Evolutionary conservation across 805 yeast species (phyloP).

Genomic region (Hanseniaspora taiwanica): DNA sequence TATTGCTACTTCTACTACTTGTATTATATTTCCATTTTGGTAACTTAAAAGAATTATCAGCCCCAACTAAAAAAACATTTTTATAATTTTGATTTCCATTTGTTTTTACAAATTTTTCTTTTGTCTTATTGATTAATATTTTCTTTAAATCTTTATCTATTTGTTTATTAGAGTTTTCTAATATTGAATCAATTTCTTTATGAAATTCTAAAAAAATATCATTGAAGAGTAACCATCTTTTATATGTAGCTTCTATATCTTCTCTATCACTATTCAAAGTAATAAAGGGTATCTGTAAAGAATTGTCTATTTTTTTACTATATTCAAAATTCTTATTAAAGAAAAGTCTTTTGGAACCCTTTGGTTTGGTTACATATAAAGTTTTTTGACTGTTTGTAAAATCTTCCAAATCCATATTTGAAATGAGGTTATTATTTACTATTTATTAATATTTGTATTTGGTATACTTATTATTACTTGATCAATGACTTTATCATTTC

Average conservation of each 20-base stretch:
- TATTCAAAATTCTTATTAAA: constrained; percentile 8
- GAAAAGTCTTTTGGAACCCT: neutral
- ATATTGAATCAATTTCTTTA: constrained; percentile 17
- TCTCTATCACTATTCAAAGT: constrained; percentile 32
- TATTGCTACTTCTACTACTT: neutral
- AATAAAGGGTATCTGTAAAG: constrained; percentile 27
- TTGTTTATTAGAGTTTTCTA: constrained; percentile 24
- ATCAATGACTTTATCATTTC: too few species aligned
- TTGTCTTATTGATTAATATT: constrained; percentile 26
- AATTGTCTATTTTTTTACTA: constrained; percentile 2
- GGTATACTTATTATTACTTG: too few species aligned
- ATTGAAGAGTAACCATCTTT: constrained; percentile 30
- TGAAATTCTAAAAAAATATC: constrained; percentile 22
- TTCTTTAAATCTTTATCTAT: constrained; percentile 17
- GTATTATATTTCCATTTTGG: constrained; percentile 9
- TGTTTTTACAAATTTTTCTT: constrained; percentile 18
- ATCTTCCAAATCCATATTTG: constrained; percentile 15
- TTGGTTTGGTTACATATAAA: constrained; percentile 15
- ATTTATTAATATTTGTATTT: too few species aligned
- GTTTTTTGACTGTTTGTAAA: constrained; percentile 23
- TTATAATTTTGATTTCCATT: constrained; percentile 16
- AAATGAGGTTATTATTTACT: too few species aligned
- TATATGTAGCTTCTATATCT: constrained; percentile 22
- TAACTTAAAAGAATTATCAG: constrained; percentile 30
- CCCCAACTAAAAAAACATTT: constrained; percentile 29